Conservation (phyloP, 345 rosid species). For the Hibiscus syriacus region DNA sequence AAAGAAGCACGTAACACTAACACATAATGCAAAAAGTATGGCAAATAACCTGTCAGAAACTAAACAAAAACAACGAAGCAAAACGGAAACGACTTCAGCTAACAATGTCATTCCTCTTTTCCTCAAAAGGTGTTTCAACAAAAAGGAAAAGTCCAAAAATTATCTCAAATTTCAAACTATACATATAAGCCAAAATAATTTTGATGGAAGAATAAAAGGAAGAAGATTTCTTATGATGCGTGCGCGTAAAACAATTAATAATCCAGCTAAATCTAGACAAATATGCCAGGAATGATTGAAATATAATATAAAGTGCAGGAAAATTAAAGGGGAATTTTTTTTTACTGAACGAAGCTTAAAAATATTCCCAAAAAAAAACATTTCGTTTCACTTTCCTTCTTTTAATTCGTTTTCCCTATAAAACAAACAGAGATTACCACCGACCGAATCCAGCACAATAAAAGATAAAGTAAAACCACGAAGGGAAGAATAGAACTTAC, state of each 20-base stretch:
- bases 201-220: neutral
- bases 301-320: neutral
- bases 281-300: neutral
- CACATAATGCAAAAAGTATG: neutral
- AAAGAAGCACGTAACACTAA: no score
- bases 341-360: neutral
- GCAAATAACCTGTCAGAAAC: neutral
- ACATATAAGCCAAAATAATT: no score
- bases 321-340: neutral
- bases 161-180: neutral
- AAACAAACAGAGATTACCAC: slow-evolving; percentile 6
- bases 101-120: neutral
- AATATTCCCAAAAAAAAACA: neutral
- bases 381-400: neutral
- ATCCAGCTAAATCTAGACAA: neutral
- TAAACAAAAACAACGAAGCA: neutral
- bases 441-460: no score
- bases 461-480: neutral
- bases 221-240: neutral
- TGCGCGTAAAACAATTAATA: neutral
- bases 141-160: neutral
- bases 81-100: neutral
- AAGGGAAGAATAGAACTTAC: slow-evolving; percentile 27
- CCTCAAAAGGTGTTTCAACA: neutral
- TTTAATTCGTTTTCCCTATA: neutral